Percentiles rank a stretch among this genome's conserved stretches.
These are phyloP conservation scores for Penicillium argentinense DNA, from an alignment of 495 filamentous ascomycete genomes.

Conservation along the genomic window DNA sequence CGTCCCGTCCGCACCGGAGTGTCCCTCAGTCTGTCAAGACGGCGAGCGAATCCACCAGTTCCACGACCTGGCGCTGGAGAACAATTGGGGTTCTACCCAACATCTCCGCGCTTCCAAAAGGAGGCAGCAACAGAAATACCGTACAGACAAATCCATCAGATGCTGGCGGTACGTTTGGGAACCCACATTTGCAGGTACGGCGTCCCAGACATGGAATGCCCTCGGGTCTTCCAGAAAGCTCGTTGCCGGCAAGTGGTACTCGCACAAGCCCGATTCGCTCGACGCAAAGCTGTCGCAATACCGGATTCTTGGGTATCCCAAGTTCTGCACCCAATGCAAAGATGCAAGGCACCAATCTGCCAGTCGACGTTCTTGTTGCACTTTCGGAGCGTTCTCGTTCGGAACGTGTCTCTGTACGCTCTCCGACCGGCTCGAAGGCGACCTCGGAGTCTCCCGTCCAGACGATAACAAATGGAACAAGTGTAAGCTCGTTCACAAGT, in stretches of 20 bases:
- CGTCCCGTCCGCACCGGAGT: background rate
- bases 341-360: no score
- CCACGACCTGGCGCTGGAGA: constrained; percentile 5
- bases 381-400: no score
- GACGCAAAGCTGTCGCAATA: background rate
- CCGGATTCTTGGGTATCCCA: background rate
- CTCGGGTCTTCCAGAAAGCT: background rate
- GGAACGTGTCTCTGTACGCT: no score
- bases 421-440: no score
- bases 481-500: constrained; percentile 1
- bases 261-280: background rate
- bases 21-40: background rate
- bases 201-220: background rate
- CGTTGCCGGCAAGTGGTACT: background rate
- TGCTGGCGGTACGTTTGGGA: background rate
- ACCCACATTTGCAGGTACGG: background rate
- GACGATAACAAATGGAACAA: background rate
- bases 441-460: no score
- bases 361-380: no score
- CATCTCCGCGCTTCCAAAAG: background rate
- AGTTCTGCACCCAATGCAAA: no score
- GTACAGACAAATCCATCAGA: background rate
- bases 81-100: background rate
- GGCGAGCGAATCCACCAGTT: constrained; percentile 1
- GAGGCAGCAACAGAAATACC: background rate